Conservation (phyloP, 1,284 basidiomycete genomes). For the Cryptococcus sp. region DNA sequence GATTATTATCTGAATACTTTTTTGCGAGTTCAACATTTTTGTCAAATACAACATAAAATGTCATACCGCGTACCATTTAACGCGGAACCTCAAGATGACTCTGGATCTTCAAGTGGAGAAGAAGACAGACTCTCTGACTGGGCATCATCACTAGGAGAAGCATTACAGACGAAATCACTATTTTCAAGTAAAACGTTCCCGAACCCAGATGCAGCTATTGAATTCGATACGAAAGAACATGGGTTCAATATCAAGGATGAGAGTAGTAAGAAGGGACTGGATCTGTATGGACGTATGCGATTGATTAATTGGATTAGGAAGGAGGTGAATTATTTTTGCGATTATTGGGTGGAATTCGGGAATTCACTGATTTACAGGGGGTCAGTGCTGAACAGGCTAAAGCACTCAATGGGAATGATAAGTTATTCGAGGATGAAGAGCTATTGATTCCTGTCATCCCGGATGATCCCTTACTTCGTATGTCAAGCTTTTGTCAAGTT, state of each 20-base stretch:
- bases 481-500: slow-evolving; percentile 32
- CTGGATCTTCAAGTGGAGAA: slow-evolving; percentile 8
- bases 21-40: too few relatives aligned
- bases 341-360: not conserved
- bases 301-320: slow-evolving; percentile 83
- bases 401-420: slow-evolving; percentile 57
- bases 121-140: slow-evolving; percentile 38
- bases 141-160: slow-evolving; percentile 39
- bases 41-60: too few relatives aligned
- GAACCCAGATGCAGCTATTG: slow-evolving; percentile 59
- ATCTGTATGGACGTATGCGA: slow-evolving; percentile 68
- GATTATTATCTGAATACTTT: too few relatives aligned
- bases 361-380: slow-evolving; percentile 7
- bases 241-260: slow-evolving; percentile 26
- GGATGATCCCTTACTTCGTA: slow-evolving; percentile 84
- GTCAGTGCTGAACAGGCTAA: slow-evolving; percentile 43
- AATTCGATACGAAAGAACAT: slow-evolving; percentile 61
- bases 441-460: slow-evolving; percentile 73
- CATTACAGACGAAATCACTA: slow-evolving; percentile 61
- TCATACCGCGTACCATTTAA: too few relatives aligned
- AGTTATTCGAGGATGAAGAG: slow-evolving; percentile 66
- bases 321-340: slow-evolving; percentile 49
- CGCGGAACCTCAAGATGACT: not conserved
- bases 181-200: slow-evolving; percentile 67
- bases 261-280: slow-evolving; percentile 46